Base-by-base conservation (phyloP, 306 rosid species). In the Trifolium repens region DNA sequence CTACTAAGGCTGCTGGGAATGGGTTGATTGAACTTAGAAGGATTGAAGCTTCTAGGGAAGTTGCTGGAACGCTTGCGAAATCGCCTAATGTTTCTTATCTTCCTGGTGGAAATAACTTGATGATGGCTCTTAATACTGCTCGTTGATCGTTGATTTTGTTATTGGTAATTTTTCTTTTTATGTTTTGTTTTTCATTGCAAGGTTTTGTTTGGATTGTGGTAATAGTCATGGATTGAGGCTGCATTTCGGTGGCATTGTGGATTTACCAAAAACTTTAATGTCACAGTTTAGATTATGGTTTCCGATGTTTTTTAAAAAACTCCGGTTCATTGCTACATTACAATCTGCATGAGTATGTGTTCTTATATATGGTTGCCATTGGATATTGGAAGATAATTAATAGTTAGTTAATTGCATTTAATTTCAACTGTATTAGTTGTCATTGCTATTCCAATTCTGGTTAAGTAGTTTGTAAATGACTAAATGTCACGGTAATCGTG, bases 1-100 rank as follows among this genome's bases (percentile, higher is more conserved):
- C 97, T 1, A 94, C 94, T 0, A 47, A 89, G 0, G 12, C 89
- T 0, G 85, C 86, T 0, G 98, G 97, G 5, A 83, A 47, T 70
- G 98, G 92, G 5, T 73, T 94, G 65, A 90, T 91, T 57, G 96
- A 94, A 59, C 89, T 94, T 0, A 79, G 98, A 80, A 87, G 85
- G 87, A 94, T 94, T 34, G 98, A 94, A 79, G 98, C 98, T 0
- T 85, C 94, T 1, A 86, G 97, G 84, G 98, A 94, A 70, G 82
- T 90, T 10, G 97, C 97, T 0, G 52, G 80, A 2, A 94, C 98
- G 0, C 79, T 94, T 4, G 88, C 97, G 2, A 91, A 86, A 83
- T 78, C 98, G 16, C 96, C 97, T 2, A 91, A 94, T 66, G 97
- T 94, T 4, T 22, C 91, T 8, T 94, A 94, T 85, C 81, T 94